Evolutionary conservation across 2,329 filamentous ascomycete species (phyloP), one percentile per base, ranked within the genome.

Genomic region (Penicillium digitatum): DNA sequence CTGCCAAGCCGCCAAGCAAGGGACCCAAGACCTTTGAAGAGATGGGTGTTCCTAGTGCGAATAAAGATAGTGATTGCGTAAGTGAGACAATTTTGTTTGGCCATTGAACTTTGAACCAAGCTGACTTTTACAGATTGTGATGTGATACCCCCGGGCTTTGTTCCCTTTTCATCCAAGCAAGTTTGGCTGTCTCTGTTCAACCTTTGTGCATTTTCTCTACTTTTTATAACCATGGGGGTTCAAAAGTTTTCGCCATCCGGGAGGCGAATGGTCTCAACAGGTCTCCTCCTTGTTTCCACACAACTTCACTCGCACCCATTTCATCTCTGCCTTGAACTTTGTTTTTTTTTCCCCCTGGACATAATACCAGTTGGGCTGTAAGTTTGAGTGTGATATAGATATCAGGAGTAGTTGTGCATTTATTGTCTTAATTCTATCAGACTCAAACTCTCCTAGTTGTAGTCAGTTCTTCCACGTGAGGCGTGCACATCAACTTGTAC

Each of bases 11-110:
- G 75, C 78, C 82, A 31, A 82, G 81, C 47, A 89, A 91, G 69
- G 94, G 93, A 11, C 93, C 94, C 1, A 90, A 94, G 66, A 97
- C 94, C 0, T 99, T 99, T 72, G 93, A 96, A 70, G 92, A 95
- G 70, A 99, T 99, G 94, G 94, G 94, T 37, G 93, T 99, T 65
- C 90, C 91, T 7, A 82, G 86, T 66, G 86, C 81, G 45, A 92
- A 94, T 74, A 82, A 87, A 58, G 89, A 96, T n/a, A 83, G 84
- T 62, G 92, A 97, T 75, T 99, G 93, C 79, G 92, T 96, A 84
- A 78, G 82, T 78, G 22, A n/a, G 53, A 45, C 34, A 32, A n/a
- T 27, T 10, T 11, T 27, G 3, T 12, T n/a, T n/a, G 29, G 3
- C 31, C 18, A 12, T 32, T 16, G 3, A 26, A n/a, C 14, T 16